Percentiles rank a stretch among this genome's conserved stretches.
These are phyloP conservation scores for Stagonosporopsis tanaceti DNA, from an alignment of 2,329 filamentous ascomycete genomes.

Conservation along the genomic window DNA sequence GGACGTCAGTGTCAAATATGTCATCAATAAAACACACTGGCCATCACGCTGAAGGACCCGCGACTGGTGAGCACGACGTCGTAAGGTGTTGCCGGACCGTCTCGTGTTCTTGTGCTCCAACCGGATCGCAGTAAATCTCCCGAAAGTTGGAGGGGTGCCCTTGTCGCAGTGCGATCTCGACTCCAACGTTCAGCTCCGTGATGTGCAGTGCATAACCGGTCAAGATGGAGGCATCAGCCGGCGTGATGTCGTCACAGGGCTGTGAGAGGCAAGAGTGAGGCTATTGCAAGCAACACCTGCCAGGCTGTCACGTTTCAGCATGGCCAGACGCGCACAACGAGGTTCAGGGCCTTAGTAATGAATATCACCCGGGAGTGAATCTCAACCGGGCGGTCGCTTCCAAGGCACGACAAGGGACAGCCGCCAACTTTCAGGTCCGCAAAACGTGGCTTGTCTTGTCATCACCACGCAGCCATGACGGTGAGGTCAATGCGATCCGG, in stretches of 20 bases:
- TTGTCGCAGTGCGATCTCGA: constrained; percentile 20
- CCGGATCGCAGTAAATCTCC: constrained; percentile 18
- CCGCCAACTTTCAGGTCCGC: constrained; percentile 23
- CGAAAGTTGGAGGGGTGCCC: constrained; percentile 18
- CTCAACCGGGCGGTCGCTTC: constrained; percentile 13
- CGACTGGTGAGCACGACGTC: constrained; percentile 12
- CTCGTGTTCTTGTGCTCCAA: constrained; percentile 19
- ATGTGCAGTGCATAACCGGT: constrained; percentile 22
- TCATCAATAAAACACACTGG: constrained; percentile 14
- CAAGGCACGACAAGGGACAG: constrained; percentile 26
- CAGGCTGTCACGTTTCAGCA: constrained; percentile 10
- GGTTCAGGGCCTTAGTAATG: constrained; percentile 2
- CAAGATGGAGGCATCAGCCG: constrained; percentile 12
- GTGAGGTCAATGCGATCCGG: constrained; percentile 30
- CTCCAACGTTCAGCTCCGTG: constrained; percentile 14
- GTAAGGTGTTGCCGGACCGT: constrained; percentile 11
- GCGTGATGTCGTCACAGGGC: constrained; percentile 23
- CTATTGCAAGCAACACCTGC: constrained; percentile 12
- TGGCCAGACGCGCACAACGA: constrained; percentile 14
- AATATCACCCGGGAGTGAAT: constrained; percentile 1
- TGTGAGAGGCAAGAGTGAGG: constrained; percentile 14
- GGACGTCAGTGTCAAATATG: constrained; percentile 23
- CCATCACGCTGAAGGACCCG: constrained; percentile 4
- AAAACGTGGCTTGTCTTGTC: constrained; percentile 32
- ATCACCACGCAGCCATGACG: constrained; percentile 42